phyloP scores from a whole-genome alignment of 176 grass and related monocot species.

The Phoenix dactylifera region DNA sequence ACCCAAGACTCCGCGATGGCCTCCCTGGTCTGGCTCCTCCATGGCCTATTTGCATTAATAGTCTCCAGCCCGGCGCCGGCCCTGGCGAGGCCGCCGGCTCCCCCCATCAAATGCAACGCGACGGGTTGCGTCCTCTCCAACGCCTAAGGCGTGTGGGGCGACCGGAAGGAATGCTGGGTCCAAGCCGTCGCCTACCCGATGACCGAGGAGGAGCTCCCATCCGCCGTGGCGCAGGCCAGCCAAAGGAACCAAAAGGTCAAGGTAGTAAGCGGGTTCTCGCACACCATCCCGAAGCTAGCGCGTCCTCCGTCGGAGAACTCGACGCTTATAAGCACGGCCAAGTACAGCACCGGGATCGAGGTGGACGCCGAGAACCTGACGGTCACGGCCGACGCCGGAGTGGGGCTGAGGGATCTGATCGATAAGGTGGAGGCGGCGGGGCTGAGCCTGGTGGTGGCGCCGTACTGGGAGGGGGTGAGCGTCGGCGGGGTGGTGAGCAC shows the following conservation, averaged over 20 bases:
- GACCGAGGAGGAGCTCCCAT: conserved; percentile 46
- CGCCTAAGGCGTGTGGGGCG: conserved; percentile 66
- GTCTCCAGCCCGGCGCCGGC: neutral
- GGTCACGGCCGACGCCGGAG: conserved; percentile 54
- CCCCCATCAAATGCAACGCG: conserved; percentile 37
- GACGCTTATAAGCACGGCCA: conserved; percentile 26
- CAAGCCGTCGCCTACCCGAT: conserved; percentile 39
- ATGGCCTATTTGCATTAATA: neutral
- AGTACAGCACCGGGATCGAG: conserved; percentile 22
- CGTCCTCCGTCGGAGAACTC: conserved; percentile 40
- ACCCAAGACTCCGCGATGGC: no score
- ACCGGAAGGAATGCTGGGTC: conserved; percentile 50
- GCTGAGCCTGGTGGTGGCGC: conserved; percentile 55
- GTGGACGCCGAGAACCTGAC: conserved; percentile 30
- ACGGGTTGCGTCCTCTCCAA: conserved; percentile 52
- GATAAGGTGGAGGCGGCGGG: conserved; percentile 46
- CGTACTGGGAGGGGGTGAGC: conserved; percentile 88
- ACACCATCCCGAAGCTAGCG: conserved; percentile 69
- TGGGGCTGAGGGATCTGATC: conserved; percentile 50
- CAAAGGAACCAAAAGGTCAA: conserved; percentile 31
- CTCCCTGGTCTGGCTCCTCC: no score
- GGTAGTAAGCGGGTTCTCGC: conserved; percentile 64
- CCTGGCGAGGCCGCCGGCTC: conserved; percentile 23
- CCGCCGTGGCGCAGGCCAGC: conserved; percentile 42
- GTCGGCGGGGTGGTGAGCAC: conserved; percentile 57